Evolutionary conservation across 805 yeast species (phyloP).

Genomic region (Candida parachauliodes): DNA sequence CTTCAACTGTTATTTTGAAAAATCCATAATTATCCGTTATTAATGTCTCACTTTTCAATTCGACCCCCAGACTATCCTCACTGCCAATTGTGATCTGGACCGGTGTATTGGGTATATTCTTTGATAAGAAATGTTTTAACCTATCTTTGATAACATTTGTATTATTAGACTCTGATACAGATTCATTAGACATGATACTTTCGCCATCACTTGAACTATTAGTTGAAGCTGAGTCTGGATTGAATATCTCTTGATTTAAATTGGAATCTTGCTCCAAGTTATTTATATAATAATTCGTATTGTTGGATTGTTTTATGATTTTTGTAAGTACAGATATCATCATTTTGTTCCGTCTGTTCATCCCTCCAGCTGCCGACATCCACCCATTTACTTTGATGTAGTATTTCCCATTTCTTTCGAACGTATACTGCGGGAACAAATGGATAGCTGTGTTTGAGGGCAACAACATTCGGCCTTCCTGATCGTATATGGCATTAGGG

Average conservation of each 20-base stretch:
- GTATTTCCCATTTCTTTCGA: conserved; percentile 21
- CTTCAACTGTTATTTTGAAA: conserved; percentile 50
- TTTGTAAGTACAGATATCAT: conserved; percentile 68
- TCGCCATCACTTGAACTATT: conserved; percentile 15
- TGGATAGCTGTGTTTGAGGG: conserved; percentile 61
- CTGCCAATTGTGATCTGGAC: conserved; percentile 56
- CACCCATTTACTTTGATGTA: conserved; percentile 69
- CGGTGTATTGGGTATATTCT: conserved; percentile 57
- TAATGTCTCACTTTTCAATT: conserved; percentile 25
- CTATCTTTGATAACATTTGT: conserved; percentile 59
- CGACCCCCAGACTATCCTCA: conserved; percentile 22
- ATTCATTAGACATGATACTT: conserved; percentile 15
- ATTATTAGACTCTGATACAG: neutral
- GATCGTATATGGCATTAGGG: conserved; percentile 25
- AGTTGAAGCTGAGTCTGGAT: conserved; percentile 16
- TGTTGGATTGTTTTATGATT: conserved; percentile 41
- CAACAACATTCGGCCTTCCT: conserved; percentile 26
- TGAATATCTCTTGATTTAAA: conserved; percentile 22
- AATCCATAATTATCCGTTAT: conserved; percentile 67
- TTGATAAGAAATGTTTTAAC: conserved; percentile 65
- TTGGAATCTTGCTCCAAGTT: conserved; percentile 22
- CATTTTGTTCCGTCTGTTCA: conserved; percentile 67
- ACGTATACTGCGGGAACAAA: conserved; percentile 40
- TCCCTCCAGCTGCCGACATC: conserved; percentile 65
- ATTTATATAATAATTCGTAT: conserved; percentile 18